These are phyloP conservation scores for Salvia rosmarinus DNA, from an alignment of 257 asterid genomes.

Conservation along the genomic window DNA sequence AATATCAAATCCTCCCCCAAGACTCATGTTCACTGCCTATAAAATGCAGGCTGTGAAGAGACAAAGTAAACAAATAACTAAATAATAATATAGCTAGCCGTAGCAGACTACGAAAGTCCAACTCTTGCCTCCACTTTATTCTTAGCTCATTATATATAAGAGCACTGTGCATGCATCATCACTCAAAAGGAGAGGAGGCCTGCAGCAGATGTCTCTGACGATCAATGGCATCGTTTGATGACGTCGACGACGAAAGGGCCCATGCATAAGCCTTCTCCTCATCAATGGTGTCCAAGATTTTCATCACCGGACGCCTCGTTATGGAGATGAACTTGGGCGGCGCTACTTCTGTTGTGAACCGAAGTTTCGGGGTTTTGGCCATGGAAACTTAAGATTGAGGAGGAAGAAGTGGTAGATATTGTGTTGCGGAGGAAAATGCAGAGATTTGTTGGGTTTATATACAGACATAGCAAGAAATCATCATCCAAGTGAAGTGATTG, in stretches of 20 bases:
- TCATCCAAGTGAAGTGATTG: slow-evolving; percentile 35
- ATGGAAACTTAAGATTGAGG: slow-evolving; percentile 20
- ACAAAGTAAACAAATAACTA: neutral
- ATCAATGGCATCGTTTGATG: slow-evolving; percentile 6
- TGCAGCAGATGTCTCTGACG: slow-evolving; percentile 28
- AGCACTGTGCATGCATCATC: no score
- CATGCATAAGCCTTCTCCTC: slow-evolving; percentile 60
- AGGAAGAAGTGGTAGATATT: neutral
- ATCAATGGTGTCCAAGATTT: slow-evolving; percentile 54
- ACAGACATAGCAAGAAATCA: slow-evolving; percentile 13
- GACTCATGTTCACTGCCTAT: slow-evolving; percentile 36
- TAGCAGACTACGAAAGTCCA: neutral
- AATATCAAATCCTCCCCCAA: neutral
- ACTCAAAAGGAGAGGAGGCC: slow-evolving; percentile 34
- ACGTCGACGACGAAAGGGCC: slow-evolving; percentile 33
- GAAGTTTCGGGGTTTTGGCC: slow-evolving; percentile 46
- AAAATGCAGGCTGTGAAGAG: slow-evolving; percentile 40
- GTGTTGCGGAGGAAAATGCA: slow-evolving; percentile 24
- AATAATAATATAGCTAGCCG: neutral
- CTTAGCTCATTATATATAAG: neutral
- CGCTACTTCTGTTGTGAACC: slow-evolving; percentile 60
- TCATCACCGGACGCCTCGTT: slow-evolving; percentile 46
- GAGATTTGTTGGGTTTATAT: slow-evolving; percentile 42
- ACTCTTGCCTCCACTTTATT: slow-evolving; percentile 24
- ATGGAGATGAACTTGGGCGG: slow-evolving; percentile 51